A percentile compares a stretch with the other conserved stretches of the same genome.
Conservation (phyloP, 805 yeast genomes). For the Wickerhamomyces sydowiorum region DNA sequence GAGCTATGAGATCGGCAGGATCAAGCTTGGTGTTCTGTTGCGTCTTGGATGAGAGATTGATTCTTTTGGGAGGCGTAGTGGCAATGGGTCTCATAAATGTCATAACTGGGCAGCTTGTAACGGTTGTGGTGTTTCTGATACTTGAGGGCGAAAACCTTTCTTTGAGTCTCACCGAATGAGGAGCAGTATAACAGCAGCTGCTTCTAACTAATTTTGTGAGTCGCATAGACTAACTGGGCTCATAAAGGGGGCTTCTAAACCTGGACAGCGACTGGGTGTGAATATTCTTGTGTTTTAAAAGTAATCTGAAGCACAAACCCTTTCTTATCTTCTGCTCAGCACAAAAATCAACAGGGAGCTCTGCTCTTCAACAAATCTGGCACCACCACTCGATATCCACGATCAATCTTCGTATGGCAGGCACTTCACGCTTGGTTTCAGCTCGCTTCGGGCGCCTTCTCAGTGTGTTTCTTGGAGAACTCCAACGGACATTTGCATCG, state of each 20-base stretch:
- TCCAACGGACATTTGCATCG: background rate
- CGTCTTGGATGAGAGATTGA: background rate
- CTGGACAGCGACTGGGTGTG: too few relatives aligned
- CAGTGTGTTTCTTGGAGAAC: too few relatives aligned
- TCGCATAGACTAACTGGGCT: background rate
- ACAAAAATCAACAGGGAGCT: too few relatives aligned
- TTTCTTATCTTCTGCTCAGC: too few relatives aligned
- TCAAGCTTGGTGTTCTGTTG: slow-evolving; percentile 10
- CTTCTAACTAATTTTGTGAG: background rate
- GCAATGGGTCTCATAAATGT: too few relatives aligned
- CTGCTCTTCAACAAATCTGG: too few relatives aligned
- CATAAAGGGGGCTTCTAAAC: too few relatives aligned
- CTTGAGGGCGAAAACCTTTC: background rate
- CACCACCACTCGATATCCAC: background rate
- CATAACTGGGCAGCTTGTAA: background rate
- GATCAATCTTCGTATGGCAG: background rate
- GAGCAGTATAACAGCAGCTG: background rate
- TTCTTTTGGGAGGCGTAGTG: background rate
- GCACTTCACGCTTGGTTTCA: too few relatives aligned
- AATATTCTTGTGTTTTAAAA: too few relatives aligned
- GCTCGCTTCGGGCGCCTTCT: too few relatives aligned
- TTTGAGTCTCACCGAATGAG: background rate
- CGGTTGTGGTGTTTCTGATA: too few relatives aligned
- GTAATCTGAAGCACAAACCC: too few relatives aligned
- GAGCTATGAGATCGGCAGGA: slow-evolving; percentile 14